phyloP scores from a whole-genome alignment of 495 filamentous ascomycete species.

The Annulohypoxylon maeteangense region DNA sequence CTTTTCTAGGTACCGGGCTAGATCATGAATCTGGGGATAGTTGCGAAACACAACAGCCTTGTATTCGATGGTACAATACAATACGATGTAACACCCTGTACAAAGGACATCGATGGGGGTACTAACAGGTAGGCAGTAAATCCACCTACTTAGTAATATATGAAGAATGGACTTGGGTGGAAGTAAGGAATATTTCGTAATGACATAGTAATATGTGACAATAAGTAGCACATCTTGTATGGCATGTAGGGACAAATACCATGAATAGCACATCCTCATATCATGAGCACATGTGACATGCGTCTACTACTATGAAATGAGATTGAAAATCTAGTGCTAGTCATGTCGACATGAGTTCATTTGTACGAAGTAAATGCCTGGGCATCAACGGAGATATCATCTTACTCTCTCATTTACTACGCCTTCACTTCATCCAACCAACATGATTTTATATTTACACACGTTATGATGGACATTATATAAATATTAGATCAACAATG shows the following conservation, averaged over 20 bases:
- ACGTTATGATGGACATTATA: constrained; percentile 8
- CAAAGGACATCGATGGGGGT: neutral
- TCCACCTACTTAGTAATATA: neutral
- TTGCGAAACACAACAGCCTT: constrained; percentile 30
- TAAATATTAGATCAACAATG: constrained; percentile 23
- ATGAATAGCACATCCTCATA: neutral
- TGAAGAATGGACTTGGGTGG: neutral
- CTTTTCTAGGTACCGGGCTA: neutral
- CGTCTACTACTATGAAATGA: neutral
- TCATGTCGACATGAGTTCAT: neutral
- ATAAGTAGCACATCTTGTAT: constrained; percentile 1
- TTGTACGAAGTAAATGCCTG: constrained; percentile 10
- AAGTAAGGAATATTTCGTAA: constrained; percentile 7
- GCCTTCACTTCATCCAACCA: neutral
- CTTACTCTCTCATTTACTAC: constrained; percentile 8
- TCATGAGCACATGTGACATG: constrained; percentile 16
- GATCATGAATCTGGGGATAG: constrained; percentile 18
- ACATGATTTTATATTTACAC: constrained; percentile 1
- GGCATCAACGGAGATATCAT: constrained; percentile 21
- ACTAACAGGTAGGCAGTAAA: neutral
- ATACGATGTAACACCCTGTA: constrained; percentile 33
- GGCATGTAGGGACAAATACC: too few relatives aligned
- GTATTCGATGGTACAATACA: constrained; percentile 16
- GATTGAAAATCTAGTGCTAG: neutral
- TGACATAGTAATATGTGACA: neutral